Evolutionary conservation across 2,329 filamentous ascomycete species (phyloP).

Genomic region (Leptographium wingfieldii): DNA sequence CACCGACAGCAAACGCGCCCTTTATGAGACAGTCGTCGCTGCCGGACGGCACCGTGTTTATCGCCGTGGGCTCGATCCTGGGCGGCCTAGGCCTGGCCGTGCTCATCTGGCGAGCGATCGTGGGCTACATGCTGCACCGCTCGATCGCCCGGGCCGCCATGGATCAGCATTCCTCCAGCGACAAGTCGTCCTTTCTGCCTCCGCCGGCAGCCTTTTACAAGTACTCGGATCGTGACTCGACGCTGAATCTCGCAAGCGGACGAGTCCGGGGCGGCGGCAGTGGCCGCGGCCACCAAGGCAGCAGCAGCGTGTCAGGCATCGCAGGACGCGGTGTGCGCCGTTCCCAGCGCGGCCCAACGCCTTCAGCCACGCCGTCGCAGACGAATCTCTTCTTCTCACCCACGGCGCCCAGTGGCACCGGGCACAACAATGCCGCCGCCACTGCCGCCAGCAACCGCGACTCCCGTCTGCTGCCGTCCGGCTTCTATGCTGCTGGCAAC

Average conservation of each 20-base stretch:
- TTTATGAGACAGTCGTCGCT: conserved; percentile 81
- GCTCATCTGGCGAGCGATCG: conserved; percentile 73
- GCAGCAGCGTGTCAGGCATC: background rate
- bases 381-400: conserved; percentile 89
- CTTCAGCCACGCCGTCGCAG: conserved; percentile 45
- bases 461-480: conserved; percentile 76
- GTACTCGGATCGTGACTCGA: conserved; percentile 44
- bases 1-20: conserved; percentile 71
- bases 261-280: conserved; percentile 18
- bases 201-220: conserved; percentile 45
- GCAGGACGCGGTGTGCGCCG: conserved; percentile 36
- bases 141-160: conserved; percentile 79
- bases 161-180: conserved; percentile 55
- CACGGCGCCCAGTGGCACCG: conserved; percentile 51
- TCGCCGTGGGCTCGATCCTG: conserved; percentile 78
- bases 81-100: conserved; percentile 73
- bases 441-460: conserved; percentile 41
- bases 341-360: conserved; percentile 37
- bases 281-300: conserved; percentile 16
- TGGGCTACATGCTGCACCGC: conserved; percentile 84
- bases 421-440: conserved; percentile 5
- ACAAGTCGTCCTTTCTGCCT: conserved; percentile 52
- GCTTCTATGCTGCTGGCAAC: conserved; percentile 67
- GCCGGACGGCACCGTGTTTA: conserved; percentile 92
- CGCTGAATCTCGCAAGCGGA: conserved; percentile 17